Percentiles rank a stretch among this genome's conserved stretches.
Evolutionary conservation across 441 rosid species (phyloP).

Genomic region (Viola pubescens): DNA sequence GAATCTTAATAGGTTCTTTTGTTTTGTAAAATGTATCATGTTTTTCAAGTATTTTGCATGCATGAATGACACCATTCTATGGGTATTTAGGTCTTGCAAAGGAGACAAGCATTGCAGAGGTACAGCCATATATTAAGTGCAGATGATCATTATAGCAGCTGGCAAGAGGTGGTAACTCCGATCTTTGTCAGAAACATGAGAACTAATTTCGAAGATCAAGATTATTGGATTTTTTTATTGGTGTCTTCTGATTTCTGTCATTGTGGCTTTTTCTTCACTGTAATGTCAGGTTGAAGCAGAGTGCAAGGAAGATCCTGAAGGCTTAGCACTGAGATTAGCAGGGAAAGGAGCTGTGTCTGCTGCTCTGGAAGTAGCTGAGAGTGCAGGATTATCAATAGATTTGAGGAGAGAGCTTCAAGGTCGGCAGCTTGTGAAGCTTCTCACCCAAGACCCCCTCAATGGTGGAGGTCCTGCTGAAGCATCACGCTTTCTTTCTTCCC

Average conservation of each 20-base stretch:
- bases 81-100: conserved; percentile 59
- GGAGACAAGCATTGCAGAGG: conserved; percentile 82
- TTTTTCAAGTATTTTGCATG: conserved; percentile 1
- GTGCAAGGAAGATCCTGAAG: conserved; percentile 93
- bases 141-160: conserved; percentile 84
- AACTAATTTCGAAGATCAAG: neutral
- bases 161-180: conserved; percentile 83
- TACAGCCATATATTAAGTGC: conserved; percentile 85
- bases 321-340: conserved; percentile 93
- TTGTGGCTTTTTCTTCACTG: neutral
- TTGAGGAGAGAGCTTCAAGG: conserved; percentile 95
- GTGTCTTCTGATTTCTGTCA: neutral
- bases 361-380: conserved; percentile 97
- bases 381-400: conserved; percentile 83
- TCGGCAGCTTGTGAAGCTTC: conserved; percentile 96
- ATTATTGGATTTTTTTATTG: neutral
- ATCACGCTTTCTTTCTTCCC: conserved; percentile 93
- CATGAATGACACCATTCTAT: conserved; percentile 13
- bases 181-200: conserved; percentile 14
- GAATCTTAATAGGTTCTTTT: conserved; percentile 5
- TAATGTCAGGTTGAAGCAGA: conserved; percentile 76
- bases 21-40: conserved; percentile 9
- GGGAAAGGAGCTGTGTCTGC: conserved; percentile 99
- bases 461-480: conserved; percentile 99
- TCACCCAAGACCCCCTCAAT: conserved; percentile 91